A percentile compares a stretch with the other conserved stretches of the same genome.
These are phyloP conservation scores for Ceratocystis lukuohia DNA, from an alignment of 2,329 filamentous ascomycete genomes.

Conservation along the genomic window DNA sequence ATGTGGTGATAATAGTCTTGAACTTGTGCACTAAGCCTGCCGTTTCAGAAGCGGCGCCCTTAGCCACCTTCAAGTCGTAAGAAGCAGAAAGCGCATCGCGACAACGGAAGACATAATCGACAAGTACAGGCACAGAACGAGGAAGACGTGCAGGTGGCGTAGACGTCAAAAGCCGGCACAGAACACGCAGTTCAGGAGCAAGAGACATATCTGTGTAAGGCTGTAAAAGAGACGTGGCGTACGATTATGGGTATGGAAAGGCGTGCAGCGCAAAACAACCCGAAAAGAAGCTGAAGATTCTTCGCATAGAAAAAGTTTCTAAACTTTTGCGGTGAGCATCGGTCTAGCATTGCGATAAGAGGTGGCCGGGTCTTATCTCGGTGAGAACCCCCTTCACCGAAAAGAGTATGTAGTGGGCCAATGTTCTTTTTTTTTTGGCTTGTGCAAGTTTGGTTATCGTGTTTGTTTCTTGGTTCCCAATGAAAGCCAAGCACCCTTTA, in stretches of 20 bases:
- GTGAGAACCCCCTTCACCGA: background rate
- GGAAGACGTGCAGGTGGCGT: constrained; percentile 62
- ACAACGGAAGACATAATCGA: constrained; percentile 44
- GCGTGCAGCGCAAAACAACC: background rate
- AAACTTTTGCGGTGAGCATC: constrained; percentile 9
- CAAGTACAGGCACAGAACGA: constrained; percentile 55
- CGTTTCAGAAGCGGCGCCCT: constrained; percentile 49
- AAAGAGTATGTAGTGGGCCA: background rate
- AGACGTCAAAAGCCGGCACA: constrained; percentile 58
- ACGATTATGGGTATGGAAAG: background rate
- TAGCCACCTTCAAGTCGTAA: constrained; percentile 44
- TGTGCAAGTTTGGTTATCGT: background rate
- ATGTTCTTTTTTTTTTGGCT: background rate
- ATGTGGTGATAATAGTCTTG: constrained; percentile 60
- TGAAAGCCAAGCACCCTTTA: too few relatives aligned
- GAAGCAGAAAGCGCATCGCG: constrained; percentile 48
- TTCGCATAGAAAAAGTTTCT: constrained; percentile 1
- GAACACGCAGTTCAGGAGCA: constrained; percentile 46
- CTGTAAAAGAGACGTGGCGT: background rate
- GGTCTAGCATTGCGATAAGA: background rate
- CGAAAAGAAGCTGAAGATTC: background rate
- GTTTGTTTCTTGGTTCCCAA: too few relatives aligned
- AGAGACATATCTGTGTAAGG: constrained; percentile 26
- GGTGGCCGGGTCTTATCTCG: constrained; percentile 2
- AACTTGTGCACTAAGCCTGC: constrained; percentile 66